Evolutionary conservation across 192 early-diverging fungal species (phyloP).

Genomic region (Lobosporangium transversale): DNA sequence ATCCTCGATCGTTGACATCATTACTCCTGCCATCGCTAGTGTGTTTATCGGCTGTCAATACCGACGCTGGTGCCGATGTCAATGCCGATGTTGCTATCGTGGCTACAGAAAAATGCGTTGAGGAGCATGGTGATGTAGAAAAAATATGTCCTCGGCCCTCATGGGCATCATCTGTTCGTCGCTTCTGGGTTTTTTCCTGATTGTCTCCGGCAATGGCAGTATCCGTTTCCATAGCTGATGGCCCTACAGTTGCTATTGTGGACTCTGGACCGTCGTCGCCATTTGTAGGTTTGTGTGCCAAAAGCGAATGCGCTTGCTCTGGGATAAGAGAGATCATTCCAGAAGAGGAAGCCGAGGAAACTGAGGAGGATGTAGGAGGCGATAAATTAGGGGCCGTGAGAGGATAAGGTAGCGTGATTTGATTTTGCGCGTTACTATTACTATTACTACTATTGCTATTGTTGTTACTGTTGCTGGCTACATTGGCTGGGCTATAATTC

Average conservation of each 20-base stretch:
- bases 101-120: too few relatives aligned
- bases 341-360: slow-evolving; percentile 18
- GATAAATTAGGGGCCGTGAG: neutral
- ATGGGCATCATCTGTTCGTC: neutral
- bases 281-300: neutral
- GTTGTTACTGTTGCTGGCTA: neutral
- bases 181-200: neutral
- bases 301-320: neutral
- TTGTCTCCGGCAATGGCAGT: neutral
- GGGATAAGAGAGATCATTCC: slow-evolving; percentile 14
- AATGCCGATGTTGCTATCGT: too few relatives aligned
- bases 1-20: too few relatives aligned
- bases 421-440: neutral
- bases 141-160: neutral
- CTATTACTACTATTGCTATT: neutral
- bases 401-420: neutral
- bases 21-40: neutral
- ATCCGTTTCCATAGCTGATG: neutral
- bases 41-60: neutral
- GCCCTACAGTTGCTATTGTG: neutral
- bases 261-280: neutral
- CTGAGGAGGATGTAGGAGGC: slow-evolving; percentile 3
- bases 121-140: neutral
- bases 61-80: too few relatives aligned
- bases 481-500: neutral